Base-by-base conservation (phyloP, 106 monocot genomes). In the Phalaenopsis equestris region DNA sequence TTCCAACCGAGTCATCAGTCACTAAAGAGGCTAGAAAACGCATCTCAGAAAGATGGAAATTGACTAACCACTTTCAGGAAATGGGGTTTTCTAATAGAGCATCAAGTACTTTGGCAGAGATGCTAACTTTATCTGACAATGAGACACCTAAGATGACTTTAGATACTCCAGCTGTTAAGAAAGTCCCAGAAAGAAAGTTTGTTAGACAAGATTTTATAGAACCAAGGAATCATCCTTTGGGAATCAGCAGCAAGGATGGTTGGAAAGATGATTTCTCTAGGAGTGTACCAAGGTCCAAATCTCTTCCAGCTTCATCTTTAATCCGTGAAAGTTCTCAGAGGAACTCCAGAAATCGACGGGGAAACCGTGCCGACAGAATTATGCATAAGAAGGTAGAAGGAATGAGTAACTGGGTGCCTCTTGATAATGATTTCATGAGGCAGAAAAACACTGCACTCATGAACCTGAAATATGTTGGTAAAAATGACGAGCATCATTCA, bases 11-110 rank as follows among this genome's bases (percentile, higher is more conserved):
- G 65, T 84, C 90, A 77, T 84, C 82, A 14, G 74, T 92, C 23
- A 90, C 77, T 79, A 86, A 83, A 76, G 94, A 98, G 83, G 98
- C 94, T 65, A 92, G 81, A 77, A 91, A 88, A 74, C 87, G 84
- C 41, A 81, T 94, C 11, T 92, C 89, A 41, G 84, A 91, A 75
- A 81, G 88, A 77, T 92, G 87, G 92, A 88, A 84, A 77, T 89
- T 77, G 73, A 79, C 86, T 21, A 79, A 84, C 48, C 75, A 23
- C 23, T 79, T 30, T 80, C 84, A 82, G 55, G 87, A 84, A 24
- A 75, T 76, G 23, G 80, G 78, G 56, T 49, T 43, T 78, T 30
- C 65, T 67, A 78, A 12, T 24, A 78, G 77, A 78, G 80, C 73
- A 49, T 86, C 87, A 36, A 88, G 73, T 52, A 92, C 92, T 49